Percentiles rank a stretch among this genome's conserved stretches.
These are phyloP conservation scores for Lasiodiplodia sp. DNA, from an alignment of 2,329 filamentous ascomycete species.

Conservation along the genomic window DNA sequence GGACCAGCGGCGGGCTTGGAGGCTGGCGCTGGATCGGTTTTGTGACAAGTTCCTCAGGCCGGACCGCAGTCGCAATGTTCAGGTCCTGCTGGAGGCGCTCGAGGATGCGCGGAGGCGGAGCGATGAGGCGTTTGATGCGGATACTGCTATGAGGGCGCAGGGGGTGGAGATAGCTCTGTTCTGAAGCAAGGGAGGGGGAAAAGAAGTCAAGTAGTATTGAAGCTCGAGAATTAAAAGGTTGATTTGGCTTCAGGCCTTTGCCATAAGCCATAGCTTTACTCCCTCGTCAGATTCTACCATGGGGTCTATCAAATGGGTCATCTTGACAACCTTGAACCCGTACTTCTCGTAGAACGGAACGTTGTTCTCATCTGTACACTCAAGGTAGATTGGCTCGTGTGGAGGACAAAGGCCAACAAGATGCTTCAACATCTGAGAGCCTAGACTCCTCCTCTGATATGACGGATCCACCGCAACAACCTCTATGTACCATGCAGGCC, in stretches of 20 bases:
- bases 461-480: not conserved
- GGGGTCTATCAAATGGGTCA: not conserved
- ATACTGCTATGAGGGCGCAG: not conserved
- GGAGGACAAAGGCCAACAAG: not conserved
- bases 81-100: not conserved
- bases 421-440: not conserved
- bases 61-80: not conserved
- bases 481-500: not conserved
- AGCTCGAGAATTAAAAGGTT: not conserved
- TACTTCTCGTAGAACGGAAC: slow-evolving; percentile 3
- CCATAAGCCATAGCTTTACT: not conserved
- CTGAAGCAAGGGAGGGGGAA: not conserved
- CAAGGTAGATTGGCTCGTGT: not conserved
- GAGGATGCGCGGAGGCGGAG: not conserved
- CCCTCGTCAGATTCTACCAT: not conserved
- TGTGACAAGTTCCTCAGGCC: not conserved
- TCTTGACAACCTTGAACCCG: not conserved
- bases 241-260: not conserved
- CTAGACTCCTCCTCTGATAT: not conserved
- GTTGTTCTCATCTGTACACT: not conserved
- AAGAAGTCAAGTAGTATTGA: not conserved
- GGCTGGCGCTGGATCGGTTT: not conserved
- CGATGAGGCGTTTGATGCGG: not conserved
- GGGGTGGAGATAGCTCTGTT: not conserved
- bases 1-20: not conserved